Conservation (phyloP, 1,139 yeast genomes). For the Yamadazyma atlantica region DNA sequence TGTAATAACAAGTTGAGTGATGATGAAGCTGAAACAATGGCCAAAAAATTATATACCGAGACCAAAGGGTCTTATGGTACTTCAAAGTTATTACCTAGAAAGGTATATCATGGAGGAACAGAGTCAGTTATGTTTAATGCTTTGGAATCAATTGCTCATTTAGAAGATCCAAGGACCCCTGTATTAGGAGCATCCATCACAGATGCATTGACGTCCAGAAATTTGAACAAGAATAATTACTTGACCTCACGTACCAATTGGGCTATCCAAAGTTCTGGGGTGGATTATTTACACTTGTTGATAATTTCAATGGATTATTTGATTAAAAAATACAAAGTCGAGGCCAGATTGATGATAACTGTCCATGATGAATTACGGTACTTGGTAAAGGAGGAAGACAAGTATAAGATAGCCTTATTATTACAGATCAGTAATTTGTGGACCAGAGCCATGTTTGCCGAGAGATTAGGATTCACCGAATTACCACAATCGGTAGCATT, state of each 20-base stretch:
- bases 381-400: conserved; percentile 70
- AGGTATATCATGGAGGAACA: conserved; percentile 84
- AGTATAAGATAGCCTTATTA: conserved; percentile 73
- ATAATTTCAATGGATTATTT: conserved; percentile 88
- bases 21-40: conserved; percentile 64
- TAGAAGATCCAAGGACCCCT: conserved; percentile 84
- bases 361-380: conserved; percentile 96
- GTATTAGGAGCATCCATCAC: conserved; percentile 94
- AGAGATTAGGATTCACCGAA: conserved; percentile 84
- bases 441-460: conserved; percentile 96
- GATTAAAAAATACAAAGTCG: conserved; percentile 59
- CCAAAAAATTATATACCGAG: conserved; percentile 66
- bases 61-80: conserved; percentile 68
- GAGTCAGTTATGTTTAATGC: conserved; percentile 91
- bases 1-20: conserved; percentile 76
- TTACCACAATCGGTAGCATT: conserved; percentile 95
- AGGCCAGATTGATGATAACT: conserved; percentile 79
- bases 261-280: conserved; percentile 98
- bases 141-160: conserved; percentile 83
- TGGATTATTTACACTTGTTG: conserved; percentile 85
- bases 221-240: conserved; percentile 66
- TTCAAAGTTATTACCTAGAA: conserved; percentile 29
- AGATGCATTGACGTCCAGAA: conserved; percentile 66
- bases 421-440: conserved; percentile 88
- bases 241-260: conserved; percentile 92